A percentile compares a stretch with the other conserved stretches of the same genome.
Evolutionary conservation across 495 filamentous ascomycete genomes (phyloP).

Genomic region (Aspergillus diversus): DNA sequence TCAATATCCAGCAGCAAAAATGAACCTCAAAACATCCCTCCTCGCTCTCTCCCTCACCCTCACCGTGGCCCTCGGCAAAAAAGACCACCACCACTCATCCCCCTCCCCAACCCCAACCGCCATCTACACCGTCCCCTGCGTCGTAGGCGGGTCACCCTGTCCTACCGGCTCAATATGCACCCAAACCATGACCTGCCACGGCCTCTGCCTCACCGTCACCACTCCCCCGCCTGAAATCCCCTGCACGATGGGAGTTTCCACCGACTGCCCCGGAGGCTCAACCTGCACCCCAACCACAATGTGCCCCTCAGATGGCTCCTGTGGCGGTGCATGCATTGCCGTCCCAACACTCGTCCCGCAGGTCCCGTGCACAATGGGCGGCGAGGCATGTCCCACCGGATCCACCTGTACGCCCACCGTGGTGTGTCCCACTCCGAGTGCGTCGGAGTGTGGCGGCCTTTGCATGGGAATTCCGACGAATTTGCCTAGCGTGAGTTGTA

Average conservation of each 20-base stretch:
- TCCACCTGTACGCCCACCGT: neutral
- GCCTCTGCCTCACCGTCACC: slow-evolving; percentile 1
- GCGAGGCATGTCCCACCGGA: slow-evolving; percentile 7
- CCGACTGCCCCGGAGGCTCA: neutral
- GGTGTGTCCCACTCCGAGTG: neutral
- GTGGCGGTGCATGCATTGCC: neutral
- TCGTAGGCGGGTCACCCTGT: neutral
- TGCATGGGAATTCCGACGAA: neutral
- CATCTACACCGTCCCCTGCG: neutral
- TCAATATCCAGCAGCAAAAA: neutral
- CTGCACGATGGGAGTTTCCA: slow-evolving; percentile 3
- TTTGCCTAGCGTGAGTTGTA: neutral
- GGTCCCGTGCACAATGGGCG: slow-evolving; percentile 1
- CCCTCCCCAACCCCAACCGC: neutral
- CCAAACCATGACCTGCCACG: slow-evolving; percentile 6
- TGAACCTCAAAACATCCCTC: neutral
- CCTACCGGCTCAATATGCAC: neutral
- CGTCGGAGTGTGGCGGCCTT: neutral
- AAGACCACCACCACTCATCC: neutral
- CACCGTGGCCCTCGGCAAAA: neutral
- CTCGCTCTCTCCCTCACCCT: neutral
- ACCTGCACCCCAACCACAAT: neutral
- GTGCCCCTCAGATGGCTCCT: neutral
- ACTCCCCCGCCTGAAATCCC: neutral
- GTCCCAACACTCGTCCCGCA: neutral